Evolutionary conservation across 202 grass and related monocot genomes (phyloP), one percentile per base, ranked within the genome.

Genomic region (Elaeis oleifera): DNA sequence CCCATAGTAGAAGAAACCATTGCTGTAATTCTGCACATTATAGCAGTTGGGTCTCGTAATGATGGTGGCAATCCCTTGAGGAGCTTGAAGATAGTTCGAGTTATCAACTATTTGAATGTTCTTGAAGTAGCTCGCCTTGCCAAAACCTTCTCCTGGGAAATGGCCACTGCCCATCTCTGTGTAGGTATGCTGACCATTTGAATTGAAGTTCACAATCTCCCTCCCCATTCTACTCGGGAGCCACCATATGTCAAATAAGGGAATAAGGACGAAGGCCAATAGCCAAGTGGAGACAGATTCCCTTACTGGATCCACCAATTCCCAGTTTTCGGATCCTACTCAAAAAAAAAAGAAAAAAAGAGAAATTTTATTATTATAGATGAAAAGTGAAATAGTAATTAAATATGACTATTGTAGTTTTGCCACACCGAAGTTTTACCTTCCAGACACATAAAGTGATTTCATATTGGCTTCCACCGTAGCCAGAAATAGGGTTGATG

Each of bases 101-200:
- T 18, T 18, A 21, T 61, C 59, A 9, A 61, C 59, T 44, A 61
- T 20, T 20, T 39, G 17, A 7, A 61, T 48, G 59, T 86, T 86
- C 52, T 68, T 89, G 79, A 95, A 95, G 77, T 81, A 95, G 73
- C 90, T 89, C 27, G 85, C 61, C 60, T 95, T 95, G 70, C 82
- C 71, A 23, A 89, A 95, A 1, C 90, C 90, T 80, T 95, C 90
- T 54, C 83, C 85, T 0, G 90, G 82, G 49, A 95, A 95, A 58
- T 89, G 85, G 1, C 90, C 90, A 29, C 85, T 89, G 53, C 90
- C 90, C 90, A 89, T 95, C 32, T 81, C 76, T 0, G 90, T 95
- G 24, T 77, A 65, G 31, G 59, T 61, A 29, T 61, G 59, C 59
- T 44, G 17, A 39, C 59, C 59, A 5, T 20, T 0, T 20, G 0